Conservation (phyloP, 805 yeast species). For the Candida stauntonica region DNA sequence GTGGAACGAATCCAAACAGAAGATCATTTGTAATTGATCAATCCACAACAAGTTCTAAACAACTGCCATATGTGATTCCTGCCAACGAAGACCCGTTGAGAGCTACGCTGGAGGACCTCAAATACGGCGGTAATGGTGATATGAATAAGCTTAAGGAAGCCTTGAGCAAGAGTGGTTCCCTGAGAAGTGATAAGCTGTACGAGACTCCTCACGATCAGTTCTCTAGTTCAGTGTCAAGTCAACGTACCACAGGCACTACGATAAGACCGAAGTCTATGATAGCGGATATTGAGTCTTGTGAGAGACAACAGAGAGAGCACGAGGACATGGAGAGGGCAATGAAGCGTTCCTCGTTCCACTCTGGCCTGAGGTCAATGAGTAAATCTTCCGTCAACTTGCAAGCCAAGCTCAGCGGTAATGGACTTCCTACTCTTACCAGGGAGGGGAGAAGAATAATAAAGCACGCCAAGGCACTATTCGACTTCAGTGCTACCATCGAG, state of each 20-base stretch:
- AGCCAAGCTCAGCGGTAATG: slow-evolving; percentile 24
- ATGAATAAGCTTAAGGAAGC: slow-evolving; percentile 34
- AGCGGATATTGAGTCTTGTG: slow-evolving; percentile 10
- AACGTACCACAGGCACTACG: slow-evolving; percentile 20
- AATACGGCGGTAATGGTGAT: slow-evolving; percentile 39
- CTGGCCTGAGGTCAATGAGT: slow-evolving; percentile 24
- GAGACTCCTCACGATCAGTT: slow-evolving; percentile 17
- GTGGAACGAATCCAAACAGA: too few species aligned
- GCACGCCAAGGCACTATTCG: slow-evolving; percentile 52
- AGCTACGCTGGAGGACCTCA: slow-evolving; percentile 46
- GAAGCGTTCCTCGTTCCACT: slow-evolving; percentile 27
- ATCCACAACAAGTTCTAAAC: slow-evolving; percentile 2
- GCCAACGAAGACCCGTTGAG: slow-evolving; percentile 43
- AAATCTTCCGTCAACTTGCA: slow-evolving; percentile 25
- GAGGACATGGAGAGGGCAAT: slow-evolving; percentile 7
- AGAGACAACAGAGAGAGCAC: slow-evolving; percentile 11
- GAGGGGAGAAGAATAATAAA: slow-evolving; percentile 52
- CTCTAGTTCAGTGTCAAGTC: slow-evolving; percentile 17
- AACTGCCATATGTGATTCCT: slow-evolving; percentile 11
- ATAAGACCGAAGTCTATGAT: slow-evolving; percentile 28
- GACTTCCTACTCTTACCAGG: slow-evolving; percentile 43
- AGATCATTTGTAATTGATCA: slow-evolving; percentile 24
- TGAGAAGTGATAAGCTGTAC: slow-evolving; percentile 8
- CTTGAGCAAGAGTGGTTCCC: slow-evolving; percentile 17
- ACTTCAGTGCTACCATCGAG: slow-evolving; percentile 54